A percentile compares a stretch with the other conserved stretches of the same genome.
Evolutionary conservation across 305 asterid species (phyloP).

Genomic region (Solanum hybrid): DNA sequence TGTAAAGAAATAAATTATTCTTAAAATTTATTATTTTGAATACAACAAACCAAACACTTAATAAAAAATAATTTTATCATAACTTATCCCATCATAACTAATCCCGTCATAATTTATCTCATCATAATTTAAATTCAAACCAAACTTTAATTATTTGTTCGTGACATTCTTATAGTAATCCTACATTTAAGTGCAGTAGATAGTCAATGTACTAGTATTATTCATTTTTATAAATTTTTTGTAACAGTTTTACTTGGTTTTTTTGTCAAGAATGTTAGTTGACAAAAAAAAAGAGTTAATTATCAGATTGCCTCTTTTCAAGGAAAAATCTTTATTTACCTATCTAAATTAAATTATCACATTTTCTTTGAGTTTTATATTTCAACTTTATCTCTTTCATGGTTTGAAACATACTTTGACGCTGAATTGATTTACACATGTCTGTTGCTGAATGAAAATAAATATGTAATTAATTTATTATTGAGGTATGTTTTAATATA

Average conservation of each 20-base stretch:
- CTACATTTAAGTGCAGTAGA: neutral
- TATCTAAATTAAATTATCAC: neutral
- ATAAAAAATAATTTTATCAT: neutral
- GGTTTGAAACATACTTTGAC: neutral
- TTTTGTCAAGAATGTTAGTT: neutral
- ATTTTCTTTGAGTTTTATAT: neutral
- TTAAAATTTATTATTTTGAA: neutral
- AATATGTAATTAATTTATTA: neutral
- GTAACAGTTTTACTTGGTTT: neutral
- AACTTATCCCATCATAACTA: too few species aligned
- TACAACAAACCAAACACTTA: neutral
- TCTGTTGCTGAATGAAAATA: fast-evolving
- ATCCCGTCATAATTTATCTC: too few species aligned
- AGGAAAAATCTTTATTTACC: neutral
- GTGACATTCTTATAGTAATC: neutral
- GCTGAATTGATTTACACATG: neutral
- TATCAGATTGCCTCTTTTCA: neutral
- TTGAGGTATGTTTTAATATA: neutral
- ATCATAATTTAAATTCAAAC: too few species aligned
- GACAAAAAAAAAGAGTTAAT: neutral
- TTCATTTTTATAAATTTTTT: neutral
- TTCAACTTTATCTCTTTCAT: neutral
- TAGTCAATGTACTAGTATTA: neutral
- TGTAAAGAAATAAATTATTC: neutral
- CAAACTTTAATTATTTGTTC: neutral